Evolutionary conservation across 1,284 basidiomycete species (phyloP), one percentile per base, ranked within the genome.

Genomic region (Boletus smithii): DNA sequence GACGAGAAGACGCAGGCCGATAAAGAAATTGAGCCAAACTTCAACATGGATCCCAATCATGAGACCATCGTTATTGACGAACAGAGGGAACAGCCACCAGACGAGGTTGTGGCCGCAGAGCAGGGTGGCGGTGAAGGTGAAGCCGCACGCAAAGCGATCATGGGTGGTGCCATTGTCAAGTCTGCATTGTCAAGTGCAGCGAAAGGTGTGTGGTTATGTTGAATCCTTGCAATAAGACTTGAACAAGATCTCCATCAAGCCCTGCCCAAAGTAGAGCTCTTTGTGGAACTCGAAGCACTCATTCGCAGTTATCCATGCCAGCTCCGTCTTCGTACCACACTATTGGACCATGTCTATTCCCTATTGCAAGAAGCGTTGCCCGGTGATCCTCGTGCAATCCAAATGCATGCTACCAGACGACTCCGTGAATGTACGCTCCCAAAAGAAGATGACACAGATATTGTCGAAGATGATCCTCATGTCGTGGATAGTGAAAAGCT

Each of bases 91-190:
- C 52, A 44, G 4, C 56, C 44, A 30, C 59, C 58, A 51, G 56
- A 55, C n/a, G 55, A 63, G 23, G 53, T 59, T 36, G 50, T 59
- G 18, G 53, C 63, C 3, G 64, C 61, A 8, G 65, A 68, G 20
- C 62, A 67, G 17, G 69, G 61, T 22, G 66, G 65, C 10, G 72
- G 72, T 23, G 74, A 75, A 37, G 70, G 69, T 16, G 74, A 75
- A 50, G 67, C 66, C 30, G 82, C 83, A 24, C 71, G 82, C 39
- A 71, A 70, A 55, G 75, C 77, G 42, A 80, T 90, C 57, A 74
- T 88, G 73, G 69, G 80, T 35, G 87, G 88, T 27, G 83, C 74
- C 7, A 86, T 90, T 51, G 83, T 88, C 40, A 80, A 77, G 60
- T 76, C 81, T 34, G 85, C 83, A 20, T 80, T 89, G 42, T 68